These are phyloP conservation scores for Agaricus sinodeliciosus DNA, from an alignment of 768 basidiomycete genomes.

Conservation along the genomic window DNA sequence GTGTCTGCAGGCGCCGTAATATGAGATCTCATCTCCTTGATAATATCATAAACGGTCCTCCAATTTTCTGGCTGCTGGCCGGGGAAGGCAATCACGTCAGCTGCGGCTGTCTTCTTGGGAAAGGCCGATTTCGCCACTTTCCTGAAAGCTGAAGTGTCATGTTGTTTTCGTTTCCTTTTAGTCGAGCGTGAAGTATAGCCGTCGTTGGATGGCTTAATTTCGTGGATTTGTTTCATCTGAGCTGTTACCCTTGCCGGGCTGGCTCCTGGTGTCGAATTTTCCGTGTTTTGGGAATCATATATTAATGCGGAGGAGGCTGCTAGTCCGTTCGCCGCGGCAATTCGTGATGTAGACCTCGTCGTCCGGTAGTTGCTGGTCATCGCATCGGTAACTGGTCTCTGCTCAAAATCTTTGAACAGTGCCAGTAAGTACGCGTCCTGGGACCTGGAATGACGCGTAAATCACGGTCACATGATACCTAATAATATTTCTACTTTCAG, in stretches of 20 bases:
- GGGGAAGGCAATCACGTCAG: conserved; percentile 44
- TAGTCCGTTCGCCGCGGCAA: too few species aligned
- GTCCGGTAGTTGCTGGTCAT: too few species aligned
- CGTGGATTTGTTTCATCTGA: not conserved
- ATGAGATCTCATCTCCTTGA: conserved; percentile 68
- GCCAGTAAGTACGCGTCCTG: not conserved
- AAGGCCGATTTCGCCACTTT: conserved; percentile 21
- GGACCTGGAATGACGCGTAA: not conserved
- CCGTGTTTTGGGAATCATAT: too few species aligned
- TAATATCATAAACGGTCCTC: conserved; percentile 63
- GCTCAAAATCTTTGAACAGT: too few species aligned
- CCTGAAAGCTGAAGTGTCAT: not conserved
- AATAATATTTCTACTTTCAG: too few species aligned
- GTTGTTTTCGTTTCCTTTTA: conserved; percentile 15
- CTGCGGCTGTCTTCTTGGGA: conserved; percentile 47
- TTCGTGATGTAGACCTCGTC: too few species aligned
- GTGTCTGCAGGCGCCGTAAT: conserved; percentile 86
- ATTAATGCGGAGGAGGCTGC: too few species aligned
- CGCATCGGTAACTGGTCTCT: too few species aligned
- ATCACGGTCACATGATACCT: not conserved
- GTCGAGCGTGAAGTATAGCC: conserved; percentile 22
- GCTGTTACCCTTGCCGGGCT: not conserved
- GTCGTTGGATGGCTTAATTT: not conserved
- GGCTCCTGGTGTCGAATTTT: too few species aligned
- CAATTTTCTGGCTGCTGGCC: conserved; percentile 65